A percentile compares a stretch with the other conserved stretches of the same genome.
Conservation (phyloP, 495 filamentous ascomycete genomes). For the Glarea lozoyensis region DNA sequence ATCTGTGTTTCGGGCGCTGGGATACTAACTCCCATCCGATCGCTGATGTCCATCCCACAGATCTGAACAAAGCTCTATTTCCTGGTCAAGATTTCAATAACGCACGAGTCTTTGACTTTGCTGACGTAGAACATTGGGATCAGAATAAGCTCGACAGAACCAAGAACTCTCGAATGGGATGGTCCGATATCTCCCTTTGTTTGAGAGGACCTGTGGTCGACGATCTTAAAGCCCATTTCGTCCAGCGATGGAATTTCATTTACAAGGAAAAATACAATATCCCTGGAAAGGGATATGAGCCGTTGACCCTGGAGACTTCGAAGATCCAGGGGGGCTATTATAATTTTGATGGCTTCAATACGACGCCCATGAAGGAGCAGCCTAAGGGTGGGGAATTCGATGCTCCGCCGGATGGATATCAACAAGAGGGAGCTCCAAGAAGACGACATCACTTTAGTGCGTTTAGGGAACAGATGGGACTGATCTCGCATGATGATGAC, state of each 20-base stretch:
- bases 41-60: constrained; percentile 69
- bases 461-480: too few relatives aligned
- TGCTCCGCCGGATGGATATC: too few relatives aligned
- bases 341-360: constrained; percentile 16
- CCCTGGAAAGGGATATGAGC: constrained; percentile 52
- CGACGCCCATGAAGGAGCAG: too few relatives aligned
- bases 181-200: constrained; percentile 82
- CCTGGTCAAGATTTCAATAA: constrained; percentile 96
- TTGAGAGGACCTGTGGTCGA: constrained; percentile 71
- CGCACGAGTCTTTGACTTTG: constrained; percentile 77
- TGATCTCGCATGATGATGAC: too few relatives aligned
- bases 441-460: too few relatives aligned
- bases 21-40: constrained; percentile 68
- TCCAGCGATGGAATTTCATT: constrained; percentile 90
- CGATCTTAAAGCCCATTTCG: constrained; percentile 72
- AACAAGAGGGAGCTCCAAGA: too few relatives aligned
- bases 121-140: constrained; percentile 74
- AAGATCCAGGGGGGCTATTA: constrained; percentile 17
- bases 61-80: constrained; percentile 62
- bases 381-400: too few relatives aligned
- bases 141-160: constrained; percentile 81
- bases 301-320: constrained; percentile 24
- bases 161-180: constrained; percentile 80
- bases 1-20: constrained; percentile 57
- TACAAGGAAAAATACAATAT: constrained; percentile 72